Evolutionary conservation across 2,329 filamentous ascomycete species (phyloP), one percentile per base, ranked within the genome.

Genomic region (Thelonectria rubi): DNA sequence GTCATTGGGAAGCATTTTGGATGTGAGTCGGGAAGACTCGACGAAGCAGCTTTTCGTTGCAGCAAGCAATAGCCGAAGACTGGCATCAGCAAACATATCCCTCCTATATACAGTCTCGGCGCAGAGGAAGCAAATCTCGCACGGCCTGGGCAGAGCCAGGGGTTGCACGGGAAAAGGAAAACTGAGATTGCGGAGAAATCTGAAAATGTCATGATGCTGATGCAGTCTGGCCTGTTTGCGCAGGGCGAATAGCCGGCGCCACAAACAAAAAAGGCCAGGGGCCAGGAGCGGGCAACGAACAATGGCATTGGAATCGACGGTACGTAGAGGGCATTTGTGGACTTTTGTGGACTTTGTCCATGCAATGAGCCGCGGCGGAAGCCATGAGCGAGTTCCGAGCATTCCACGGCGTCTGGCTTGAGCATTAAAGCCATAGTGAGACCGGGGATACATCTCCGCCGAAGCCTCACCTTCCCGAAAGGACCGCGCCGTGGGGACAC

Each of bases 201-300:
- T 30, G 26, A 30, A 70, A 58, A 57, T 65, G 63, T 66, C 62
- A 60, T 69, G 62, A 69, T 51, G 32, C 47, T 46, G 51, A 26
- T 55, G 57, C 57, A 63, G 54, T 69, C 67, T 68, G 62, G 55
- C 68, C 64, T 55, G 62, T 62, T 70, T 46, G 50, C 45, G 37
- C 51, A 69, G 64, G 63, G 59, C 62, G 47, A 65, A 70, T 69
- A 70, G 66, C 69, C 69, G 69, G 63, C 60, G 65, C 69, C 69
- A 72, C 69, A 71, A 21, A 21, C 45, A 57, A 21, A 21, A 21
- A 57, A 20, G 5, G n/a, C n/a, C n/a, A n/a, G n/a, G 10, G 24
- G 17, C 14, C 51, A 37, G 40, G 42, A 21, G 46, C 50, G 11
- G 43, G 24, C 37, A 56, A 42, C 45, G 32, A 48, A 20, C 45